Percentiles rank a stretch among this genome's conserved stretches.
phyloP scores from a whole-genome alignment of 306 rosid species.

The Prunus mume region DNA sequence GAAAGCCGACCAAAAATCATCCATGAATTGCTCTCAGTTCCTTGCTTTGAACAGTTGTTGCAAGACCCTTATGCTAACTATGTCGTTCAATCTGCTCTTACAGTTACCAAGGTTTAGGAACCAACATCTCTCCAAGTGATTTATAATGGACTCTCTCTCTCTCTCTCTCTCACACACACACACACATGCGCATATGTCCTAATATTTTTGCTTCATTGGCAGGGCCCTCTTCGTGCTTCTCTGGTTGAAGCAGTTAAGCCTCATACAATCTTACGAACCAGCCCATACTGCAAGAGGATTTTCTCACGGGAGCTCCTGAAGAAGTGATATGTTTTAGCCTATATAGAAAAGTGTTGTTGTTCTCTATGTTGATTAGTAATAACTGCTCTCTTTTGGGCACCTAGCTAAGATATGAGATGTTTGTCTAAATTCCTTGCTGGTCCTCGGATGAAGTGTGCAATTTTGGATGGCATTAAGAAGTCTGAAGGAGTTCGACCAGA shows the following conservation, averaged over 20 bases:
- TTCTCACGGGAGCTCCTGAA: constrained; percentile 43
- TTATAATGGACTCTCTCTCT: background rate
- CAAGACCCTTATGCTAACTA: constrained; percentile 79
- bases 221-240: constrained; percentile 56
- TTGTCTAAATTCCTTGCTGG: background rate
- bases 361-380: constrained; percentile 15
- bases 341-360: constrained; percentile 29
- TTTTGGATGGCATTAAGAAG: constrained; percentile 8
- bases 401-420: background rate
- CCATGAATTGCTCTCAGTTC: constrained; percentile 43
- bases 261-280: constrained; percentile 45
- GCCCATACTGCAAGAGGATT: constrained; percentile 76
- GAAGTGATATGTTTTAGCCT: constrained; percentile 33
- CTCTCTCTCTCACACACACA: background rate
- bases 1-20: constrained; percentile 50
- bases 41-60: constrained; percentile 52
- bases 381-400: background rate
- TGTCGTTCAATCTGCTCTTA: constrained; percentile 62
- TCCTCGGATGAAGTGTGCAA: background rate
- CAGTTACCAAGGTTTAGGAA: constrained; percentile 49
- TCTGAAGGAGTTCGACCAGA: background rate
- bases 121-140: constrained; percentile 3
- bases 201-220: constrained; percentile 12
- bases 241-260: constrained; percentile 48
- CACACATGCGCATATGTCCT: background rate